Evolutionary conservation across 106 monocot genomes (phyloP).

Genomic region (Allium cepa): DNA sequence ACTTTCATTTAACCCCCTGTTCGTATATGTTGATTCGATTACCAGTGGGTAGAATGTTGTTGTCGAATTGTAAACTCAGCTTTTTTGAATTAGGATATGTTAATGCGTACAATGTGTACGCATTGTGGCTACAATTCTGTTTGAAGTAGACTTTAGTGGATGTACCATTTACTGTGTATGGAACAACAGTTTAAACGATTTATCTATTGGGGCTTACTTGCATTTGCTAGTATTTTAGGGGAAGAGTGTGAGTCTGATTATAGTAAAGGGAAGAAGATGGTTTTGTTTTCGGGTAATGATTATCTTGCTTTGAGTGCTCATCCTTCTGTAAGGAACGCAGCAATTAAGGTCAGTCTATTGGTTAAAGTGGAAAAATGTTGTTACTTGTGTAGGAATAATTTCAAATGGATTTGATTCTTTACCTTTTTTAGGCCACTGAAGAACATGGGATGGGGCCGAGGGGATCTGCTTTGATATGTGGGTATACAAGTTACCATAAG

Average conservation of each 20-base stretch:
- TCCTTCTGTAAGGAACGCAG: conserved; percentile 52
- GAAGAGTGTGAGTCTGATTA: conserved; percentile 1
- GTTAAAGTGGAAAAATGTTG: not conserved
- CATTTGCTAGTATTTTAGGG: conserved; percentile 5
- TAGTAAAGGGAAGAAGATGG: conserved; percentile 28
- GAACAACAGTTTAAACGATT: no score
- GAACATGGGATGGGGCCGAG: conserved; percentile 81
- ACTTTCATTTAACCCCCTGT: not conserved
- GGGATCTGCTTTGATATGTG: conserved; percentile 84
- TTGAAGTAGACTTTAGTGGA: no score
- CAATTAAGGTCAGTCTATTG: conserved; percentile 32
- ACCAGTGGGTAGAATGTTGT: no score
- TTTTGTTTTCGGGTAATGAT: conserved; percentile 94
- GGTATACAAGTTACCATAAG: conserved; percentile 78
- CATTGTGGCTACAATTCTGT: no score
- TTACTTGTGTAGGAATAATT: not conserved
- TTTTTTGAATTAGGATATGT: no score
- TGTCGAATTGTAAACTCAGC: no score
- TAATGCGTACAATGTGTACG: no score
- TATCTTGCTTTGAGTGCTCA: conserved; percentile 82
- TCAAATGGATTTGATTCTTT: not conserved
- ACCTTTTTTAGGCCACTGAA: conserved; percentile 42
- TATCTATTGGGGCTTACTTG: not conserved
- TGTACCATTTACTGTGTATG: no score
- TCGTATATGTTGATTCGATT: not conserved